Evolutionary conservation across 1,284 basidiomycete genomes (phyloP), one percentile per base, ranked within the genome.

Genomic region (Trametes sp.): DNA sequence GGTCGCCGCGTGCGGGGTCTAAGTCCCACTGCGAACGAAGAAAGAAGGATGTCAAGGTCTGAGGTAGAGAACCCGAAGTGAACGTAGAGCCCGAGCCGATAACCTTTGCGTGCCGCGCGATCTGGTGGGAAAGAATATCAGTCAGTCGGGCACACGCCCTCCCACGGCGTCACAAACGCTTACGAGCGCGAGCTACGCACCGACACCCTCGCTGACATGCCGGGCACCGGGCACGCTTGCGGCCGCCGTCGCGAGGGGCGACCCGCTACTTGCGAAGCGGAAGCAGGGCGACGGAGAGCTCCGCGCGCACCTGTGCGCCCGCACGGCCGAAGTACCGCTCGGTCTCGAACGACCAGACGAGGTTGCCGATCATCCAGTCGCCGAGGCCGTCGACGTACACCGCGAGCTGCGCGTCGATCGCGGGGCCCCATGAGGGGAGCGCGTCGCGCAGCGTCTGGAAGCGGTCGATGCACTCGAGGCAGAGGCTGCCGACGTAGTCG

Each of bases 261-360:
- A n/a, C n/a, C n/a, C n/a, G n/a, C 54, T 46, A 56, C 53, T 67
- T 64, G 61, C 70, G 69, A 44, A 61, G 69, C 54, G 74, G 75
- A 26, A 76, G 70, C 54, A 79, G 69, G 26, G 68, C 67, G 52
- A 81, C 76, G n/a, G 73, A 62, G 24, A 77, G 69, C 13, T 70
- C 72, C 49, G 68, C 71, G 73, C 77, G 78, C 48, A 80, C 74
- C 60, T 72, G 64, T 10, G 57, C 54, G 4, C 78, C 79, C 19
- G 66, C 63, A 57, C 73, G 71, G 23, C 77, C 79, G 64, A 82
- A 80, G 69, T 82, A 81, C 19, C 80, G 71, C 59, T 73, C 72
- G n/a, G 77, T 77, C 66, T 77, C 72, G 66, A 80, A 81, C 54
- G 76, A 77, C 80, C 80, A 81, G 61, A 78, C 74, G 50, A 81